A percentile compares a stretch with the other conserved stretches of the same genome.
These are phyloP conservation scores for Suillus tomentosus DNA, from an alignment of 768 basidiomycete species.

Conservation along the genomic window DNA sequence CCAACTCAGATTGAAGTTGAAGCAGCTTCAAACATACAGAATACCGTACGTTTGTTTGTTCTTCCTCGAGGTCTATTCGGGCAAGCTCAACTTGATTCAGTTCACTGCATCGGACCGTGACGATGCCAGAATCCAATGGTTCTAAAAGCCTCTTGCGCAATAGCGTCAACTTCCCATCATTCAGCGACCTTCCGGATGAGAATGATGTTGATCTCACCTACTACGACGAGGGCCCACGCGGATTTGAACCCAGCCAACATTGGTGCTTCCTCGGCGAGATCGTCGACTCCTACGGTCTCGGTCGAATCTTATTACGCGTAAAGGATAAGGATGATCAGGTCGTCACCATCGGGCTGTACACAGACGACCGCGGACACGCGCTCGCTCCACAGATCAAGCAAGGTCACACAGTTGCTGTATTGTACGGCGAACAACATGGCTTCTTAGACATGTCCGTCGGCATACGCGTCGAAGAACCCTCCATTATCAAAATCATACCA, in stretches of 20 bases:
- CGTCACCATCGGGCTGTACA: conserved; percentile 29
- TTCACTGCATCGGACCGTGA: not conserved
- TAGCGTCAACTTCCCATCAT: conserved; percentile 29
- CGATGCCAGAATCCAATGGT: not conserved
- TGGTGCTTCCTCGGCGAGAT: conserved; percentile 39
- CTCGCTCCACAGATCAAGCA: conserved; percentile 4
- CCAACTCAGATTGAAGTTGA: not conserved
- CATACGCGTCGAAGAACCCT: conserved; percentile 11
- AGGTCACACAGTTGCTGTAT: conserved; percentile 14
- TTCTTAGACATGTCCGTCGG: conserved; percentile 13
- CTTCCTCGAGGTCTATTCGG: not conserved
- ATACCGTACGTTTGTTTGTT: not conserved
- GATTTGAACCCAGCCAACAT: conserved; percentile 22
- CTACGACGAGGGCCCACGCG: not conserved
- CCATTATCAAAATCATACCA: conserved; percentile 7
- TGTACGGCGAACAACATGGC: conserved; percentile 13
- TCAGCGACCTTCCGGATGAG: conserved; percentile 28
- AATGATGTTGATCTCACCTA: conserved; percentile 19
- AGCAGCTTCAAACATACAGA: not conserved
- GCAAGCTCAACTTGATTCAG: not conserved
- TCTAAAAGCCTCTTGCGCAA: conserved; percentile 3
- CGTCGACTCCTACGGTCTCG: conserved; percentile 18
- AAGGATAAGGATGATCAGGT: conserved; percentile 26
- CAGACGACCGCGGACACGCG: conserved; percentile 16
- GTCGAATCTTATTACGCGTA: conserved; percentile 27